Conservation (phyloP, 352 stramenopile species). For the Pythium scleroteichum region DNA sequence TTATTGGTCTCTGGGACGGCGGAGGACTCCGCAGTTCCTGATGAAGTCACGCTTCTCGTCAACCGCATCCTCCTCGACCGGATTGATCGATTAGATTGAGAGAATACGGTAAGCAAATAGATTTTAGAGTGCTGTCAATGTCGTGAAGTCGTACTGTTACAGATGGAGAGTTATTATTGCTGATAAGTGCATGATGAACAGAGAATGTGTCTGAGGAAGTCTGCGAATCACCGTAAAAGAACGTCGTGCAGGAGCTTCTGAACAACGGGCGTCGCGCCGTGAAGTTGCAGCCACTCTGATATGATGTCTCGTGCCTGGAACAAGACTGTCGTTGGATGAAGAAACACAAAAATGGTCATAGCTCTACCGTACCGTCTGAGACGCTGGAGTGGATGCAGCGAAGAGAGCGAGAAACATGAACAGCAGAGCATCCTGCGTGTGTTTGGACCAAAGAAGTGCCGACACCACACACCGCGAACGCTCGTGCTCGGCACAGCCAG, state of each 20-base stretch:
- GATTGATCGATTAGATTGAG: constrained; percentile 65
- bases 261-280: constrained; percentile 9
- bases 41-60: constrained; percentile 33
- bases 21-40: constrained; percentile 44
- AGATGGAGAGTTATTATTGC: background rate
- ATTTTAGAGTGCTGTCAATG: background rate
- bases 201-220: background rate
- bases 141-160: background rate
- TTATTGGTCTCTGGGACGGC: constrained; percentile 39
- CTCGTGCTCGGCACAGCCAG: constrained; percentile 22
- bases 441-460: constrained; percentile 25
- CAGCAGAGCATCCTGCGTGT: constrained; percentile 28
- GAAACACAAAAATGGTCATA: too few relatives aligned
- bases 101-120: background rate
- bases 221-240: constrained; percentile 1
- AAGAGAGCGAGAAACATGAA: constrained; percentile 25
- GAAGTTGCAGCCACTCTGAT: constrained; percentile 4
- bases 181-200: background rate
- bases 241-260: constrained; percentile 20
- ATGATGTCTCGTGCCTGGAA: constrained; percentile 6
- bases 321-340: too few relatives aligned
- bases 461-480: constrained; percentile 12
- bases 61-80: constrained; percentile 56
- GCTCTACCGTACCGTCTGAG: background rate
- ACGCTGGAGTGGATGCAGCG: background rate